Evolutionary conservation across 2,329 filamentous ascomycete species (phyloP).

Genomic region (Sporothrix mexicana): DNA sequence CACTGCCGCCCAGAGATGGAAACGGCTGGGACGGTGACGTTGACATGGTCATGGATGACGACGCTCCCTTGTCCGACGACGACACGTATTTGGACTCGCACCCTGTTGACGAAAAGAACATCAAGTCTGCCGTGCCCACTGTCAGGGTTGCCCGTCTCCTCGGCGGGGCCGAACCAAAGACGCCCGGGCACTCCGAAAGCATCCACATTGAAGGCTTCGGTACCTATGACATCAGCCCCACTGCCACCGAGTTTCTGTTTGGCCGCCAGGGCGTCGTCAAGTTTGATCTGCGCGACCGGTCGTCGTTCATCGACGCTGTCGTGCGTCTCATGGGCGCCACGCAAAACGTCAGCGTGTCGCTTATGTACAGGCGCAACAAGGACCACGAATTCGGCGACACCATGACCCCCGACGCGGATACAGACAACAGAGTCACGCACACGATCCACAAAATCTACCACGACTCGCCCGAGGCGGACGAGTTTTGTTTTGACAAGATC

Average conservation of each 20-base stretch:
- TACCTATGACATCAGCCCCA: neutral
- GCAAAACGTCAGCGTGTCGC: neutral
- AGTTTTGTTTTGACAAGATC: conserved; percentile 18
- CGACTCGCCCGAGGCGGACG: neutral
- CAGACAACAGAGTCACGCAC: neutral
- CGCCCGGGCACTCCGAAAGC: too few relatives aligned
- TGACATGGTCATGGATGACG: neutral
- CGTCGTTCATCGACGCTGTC: conserved; percentile 32
- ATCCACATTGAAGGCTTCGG: too few relatives aligned
- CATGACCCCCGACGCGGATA: neutral
- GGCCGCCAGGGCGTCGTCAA: conserved; percentile 35
- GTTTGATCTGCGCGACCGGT: conserved; percentile 28
- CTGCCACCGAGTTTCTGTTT: conserved; percentile 13
- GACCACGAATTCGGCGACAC: too few relatives aligned
- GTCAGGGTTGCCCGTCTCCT: neutral
- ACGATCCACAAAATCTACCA: neutral
- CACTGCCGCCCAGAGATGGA: neutral
- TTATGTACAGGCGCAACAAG: neutral
- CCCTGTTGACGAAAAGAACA: neutral
- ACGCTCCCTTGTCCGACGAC: too few relatives aligned
- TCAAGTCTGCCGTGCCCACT: neutral
- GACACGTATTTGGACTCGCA: neutral
- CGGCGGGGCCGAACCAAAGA: neutral
- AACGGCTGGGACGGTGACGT: neutral
- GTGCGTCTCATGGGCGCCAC: conserved; percentile 29